Percentiles rank a stretch among this genome's conserved stretches.
These are phyloP conservation scores for Zychaea mexicana DNA, from an alignment of 371 early-diverging fungal genomes.

Conservation along the genomic window DNA sequence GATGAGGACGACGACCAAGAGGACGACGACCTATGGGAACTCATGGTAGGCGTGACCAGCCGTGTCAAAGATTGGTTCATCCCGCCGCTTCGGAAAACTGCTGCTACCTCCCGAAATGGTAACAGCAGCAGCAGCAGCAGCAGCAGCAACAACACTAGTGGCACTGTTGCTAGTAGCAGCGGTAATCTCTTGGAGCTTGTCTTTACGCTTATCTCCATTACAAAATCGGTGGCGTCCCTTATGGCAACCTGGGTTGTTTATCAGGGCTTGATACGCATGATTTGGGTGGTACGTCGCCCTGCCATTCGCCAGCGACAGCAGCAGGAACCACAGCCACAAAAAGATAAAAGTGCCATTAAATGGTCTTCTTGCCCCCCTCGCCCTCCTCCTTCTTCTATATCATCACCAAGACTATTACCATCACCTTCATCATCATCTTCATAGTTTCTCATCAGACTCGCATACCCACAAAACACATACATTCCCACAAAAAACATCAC, in stretches of 20 bases:
- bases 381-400: too few species aligned
- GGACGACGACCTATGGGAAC: slow-evolving; percentile 14
- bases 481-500: too few species aligned
- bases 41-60: not conserved
- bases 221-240: slow-evolving; percentile 16
- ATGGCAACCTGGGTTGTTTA: slow-evolving; percentile 23
- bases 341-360: too few species aligned
- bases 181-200: not conserved
- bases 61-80: not conserved
- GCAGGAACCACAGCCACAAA: too few species aligned
- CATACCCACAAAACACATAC: too few species aligned
- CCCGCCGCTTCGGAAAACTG: not conserved
- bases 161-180: too few species aligned
- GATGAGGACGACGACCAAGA: slow-evolving; percentile 5
- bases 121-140: not conserved
- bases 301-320: not conserved
- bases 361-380: too few species aligned
- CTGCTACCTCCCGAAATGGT: not conserved
- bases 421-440: too few species aligned
- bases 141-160: not conserved
- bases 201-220: slow-evolving; percentile 7
- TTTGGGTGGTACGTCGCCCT: slow-evolving; percentile 5
- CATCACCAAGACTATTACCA: too few species aligned
- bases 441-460: too few species aligned
- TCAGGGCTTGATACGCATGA: slow-evolving; percentile 12